Evolutionary conservation across 257 asterid species (phyloP).

Genomic region (Capsicum chinense): DNA sequence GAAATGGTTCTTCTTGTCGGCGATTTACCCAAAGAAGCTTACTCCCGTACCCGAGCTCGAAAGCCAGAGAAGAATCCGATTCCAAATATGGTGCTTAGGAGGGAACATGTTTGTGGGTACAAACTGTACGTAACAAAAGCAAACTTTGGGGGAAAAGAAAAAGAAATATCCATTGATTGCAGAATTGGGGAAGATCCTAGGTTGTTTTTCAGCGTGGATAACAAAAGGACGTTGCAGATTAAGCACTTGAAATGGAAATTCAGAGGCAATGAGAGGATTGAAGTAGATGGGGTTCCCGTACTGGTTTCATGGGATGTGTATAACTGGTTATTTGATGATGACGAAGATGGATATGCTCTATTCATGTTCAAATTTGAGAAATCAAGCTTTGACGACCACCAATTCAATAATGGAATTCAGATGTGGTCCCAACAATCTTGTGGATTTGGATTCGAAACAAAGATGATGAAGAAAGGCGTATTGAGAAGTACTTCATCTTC

Average conservation of each 20-base stretch:
- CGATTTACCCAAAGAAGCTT: constrained; percentile 42
- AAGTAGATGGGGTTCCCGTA: constrained; percentile 50
- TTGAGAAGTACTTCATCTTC: constrained; percentile 44
- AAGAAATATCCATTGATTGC: constrained; percentile 52
- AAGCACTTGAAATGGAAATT: constrained; percentile 71
- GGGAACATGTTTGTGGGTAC: constrained; percentile 59
- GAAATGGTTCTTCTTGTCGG: constrained; percentile 53
- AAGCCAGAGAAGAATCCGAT: background rate
- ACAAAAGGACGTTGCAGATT: constrained; percentile 47
- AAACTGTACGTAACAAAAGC: constrained; percentile 52
- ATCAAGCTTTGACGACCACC: constrained; percentile 5
- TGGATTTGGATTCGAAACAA: constrained; percentile 58
- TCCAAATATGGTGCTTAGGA: constrained; percentile 44
- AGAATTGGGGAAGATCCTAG: constrained; percentile 45
- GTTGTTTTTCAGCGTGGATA: constrained; percentile 44
- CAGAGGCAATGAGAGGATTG: constrained; percentile 62
- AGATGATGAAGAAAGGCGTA: constrained; percentile 54
- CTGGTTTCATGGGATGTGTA: constrained; percentile 67
- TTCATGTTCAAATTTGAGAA: constrained; percentile 58
- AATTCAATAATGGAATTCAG: constrained; percentile 23
- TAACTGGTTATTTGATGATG: constrained; percentile 55
- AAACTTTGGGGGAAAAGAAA: constrained; percentile 43
- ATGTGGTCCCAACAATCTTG: constrained; percentile 26
- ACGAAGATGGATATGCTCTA: constrained; percentile 56
- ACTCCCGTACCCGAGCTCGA: constrained; percentile 30